Conservation (phyloP, 768 basidiomycete species). For the Cantharellus anzutake region DNA sequence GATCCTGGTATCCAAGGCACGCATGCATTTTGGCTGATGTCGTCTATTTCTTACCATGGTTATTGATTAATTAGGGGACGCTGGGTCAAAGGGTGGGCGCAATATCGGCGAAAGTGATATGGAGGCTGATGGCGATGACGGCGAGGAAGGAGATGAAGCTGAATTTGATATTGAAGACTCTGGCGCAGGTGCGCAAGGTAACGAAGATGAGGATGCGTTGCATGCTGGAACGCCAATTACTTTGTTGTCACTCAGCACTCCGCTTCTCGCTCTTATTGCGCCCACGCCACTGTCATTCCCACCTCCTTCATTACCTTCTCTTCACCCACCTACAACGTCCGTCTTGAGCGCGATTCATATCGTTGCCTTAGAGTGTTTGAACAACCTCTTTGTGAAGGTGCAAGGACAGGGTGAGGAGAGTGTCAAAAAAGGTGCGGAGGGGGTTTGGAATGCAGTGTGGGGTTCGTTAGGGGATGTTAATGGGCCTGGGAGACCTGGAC, state of each 20-base stretch:
- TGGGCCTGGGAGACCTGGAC: slow-evolving; percentile 19
- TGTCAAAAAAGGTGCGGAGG: slow-evolving; percentile 6
- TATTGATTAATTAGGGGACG: too few species aligned
- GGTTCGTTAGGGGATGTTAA: slow-evolving; percentile 37
- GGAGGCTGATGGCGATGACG: slow-evolving; percentile 17
- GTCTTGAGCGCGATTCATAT: slow-evolving; percentile 68
- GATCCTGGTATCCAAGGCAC: slow-evolving; percentile 2
- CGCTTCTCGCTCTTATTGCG: slow-evolving; percentile 46
- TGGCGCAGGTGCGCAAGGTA: background rate
- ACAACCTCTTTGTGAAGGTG: slow-evolving; percentile 43
- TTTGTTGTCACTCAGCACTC: slow-evolving; percentile 42
- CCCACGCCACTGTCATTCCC: slow-evolving; percentile 70
- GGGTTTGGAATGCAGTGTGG: slow-evolving; percentile 54
- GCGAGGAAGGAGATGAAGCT: slow-evolving; percentile 22
- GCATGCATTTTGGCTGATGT: slow-evolving; percentile 11
- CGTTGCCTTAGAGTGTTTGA: slow-evolving; percentile 73
- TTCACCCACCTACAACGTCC: slow-evolving; percentile 76
- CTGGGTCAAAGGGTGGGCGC: too few species aligned
- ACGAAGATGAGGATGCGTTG: background rate
- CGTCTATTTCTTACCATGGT: too few species aligned
- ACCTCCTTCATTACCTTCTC: slow-evolving; percentile 26
- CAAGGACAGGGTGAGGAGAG: slow-evolving; percentile 17
- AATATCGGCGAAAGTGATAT: background rate
- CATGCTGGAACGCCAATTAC: slow-evolving; percentile 10
- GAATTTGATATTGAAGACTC: slow-evolving; percentile 24